These are phyloP conservation scores for Pleurotus citrinopileatus DNA, from an alignment of 768 basidiomycete genomes.

Conservation along the genomic window DNA sequence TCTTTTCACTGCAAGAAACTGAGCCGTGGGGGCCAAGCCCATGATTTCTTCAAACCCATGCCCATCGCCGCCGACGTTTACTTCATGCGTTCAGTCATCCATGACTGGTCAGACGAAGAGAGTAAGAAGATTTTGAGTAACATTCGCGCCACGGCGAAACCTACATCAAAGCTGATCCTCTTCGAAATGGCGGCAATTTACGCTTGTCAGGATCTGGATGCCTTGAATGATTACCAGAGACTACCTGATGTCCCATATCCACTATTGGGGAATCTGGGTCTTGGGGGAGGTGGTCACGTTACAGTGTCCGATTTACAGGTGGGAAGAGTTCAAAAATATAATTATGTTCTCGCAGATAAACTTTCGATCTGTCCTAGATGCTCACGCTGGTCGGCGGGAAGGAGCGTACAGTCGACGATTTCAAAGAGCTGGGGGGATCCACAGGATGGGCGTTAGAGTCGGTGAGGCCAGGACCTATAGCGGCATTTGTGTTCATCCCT, in stretches of 20 bases:
- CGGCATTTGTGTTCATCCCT: slow-evolving; percentile 2
- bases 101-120: slow-evolving; percentile 36
- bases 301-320: slow-evolving; percentile 4
- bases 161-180: slow-evolving; percentile 33
- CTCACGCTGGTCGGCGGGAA: neutral
- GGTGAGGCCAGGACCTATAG: slow-evolving; percentile 4
- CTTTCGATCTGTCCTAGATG: neutral
- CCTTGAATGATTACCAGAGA: neutral
- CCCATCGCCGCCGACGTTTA: slow-evolving; percentile 33
- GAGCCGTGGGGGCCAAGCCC: slow-evolving; percentile 15
- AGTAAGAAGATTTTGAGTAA: slow-evolving; percentile 27
- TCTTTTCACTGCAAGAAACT: neutral
- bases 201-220: slow-evolving; percentile 19
- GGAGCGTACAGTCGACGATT: slow-evolving; percentile 1
- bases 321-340: neutral
- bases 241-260: slow-evolving; percentile 11
- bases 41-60: slow-evolving; percentile 36
- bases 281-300: neutral
- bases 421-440: neutral
- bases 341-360: neutral
- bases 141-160: slow-evolving; percentile 28
- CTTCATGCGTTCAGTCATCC: slow-evolving; percentile 31
- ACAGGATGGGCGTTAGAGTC: slow-evolving; percentile 1
- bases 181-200: slow-evolving; percentile 32
- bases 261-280: slow-evolving; percentile 23